phyloP scores from a whole-genome alignment of 1,139 yeast species.

The Kodamaea suecica region DNA sequence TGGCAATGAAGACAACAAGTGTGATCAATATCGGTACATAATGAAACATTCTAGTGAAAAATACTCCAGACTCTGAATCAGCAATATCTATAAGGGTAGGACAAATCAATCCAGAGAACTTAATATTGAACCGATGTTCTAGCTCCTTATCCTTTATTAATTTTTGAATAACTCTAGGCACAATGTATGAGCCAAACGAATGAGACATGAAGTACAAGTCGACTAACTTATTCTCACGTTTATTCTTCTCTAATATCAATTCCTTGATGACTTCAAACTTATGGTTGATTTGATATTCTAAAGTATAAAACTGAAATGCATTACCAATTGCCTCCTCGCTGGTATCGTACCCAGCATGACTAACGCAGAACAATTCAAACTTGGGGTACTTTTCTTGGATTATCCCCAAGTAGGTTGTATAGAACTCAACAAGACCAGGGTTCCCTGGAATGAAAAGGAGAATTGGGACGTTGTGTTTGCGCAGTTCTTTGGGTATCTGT shows the following conservation, averaged over 20 bases:
- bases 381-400: constrained; percentile 43
- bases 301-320: constrained; percentile 24
- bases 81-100: constrained; percentile 63
- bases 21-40: constrained; percentile 32
- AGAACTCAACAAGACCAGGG: constrained; percentile 63
- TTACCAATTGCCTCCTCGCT: constrained; percentile 10
- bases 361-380: constrained; percentile 49
- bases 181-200: constrained; percentile 59
- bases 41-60: constrained; percentile 29
- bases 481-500: constrained; percentile 11
- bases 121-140: constrained; percentile 19
- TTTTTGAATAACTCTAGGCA: constrained; percentile 44
- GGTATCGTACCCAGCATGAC: constrained; percentile 54
- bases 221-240: constrained; percentile 17
- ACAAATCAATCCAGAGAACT: constrained; percentile 56
- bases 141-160: constrained; percentile 22
- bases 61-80: constrained; percentile 47
- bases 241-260: constrained; percentile 17
- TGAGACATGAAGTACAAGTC: constrained; percentile 53
- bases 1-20: constrained; percentile 21
- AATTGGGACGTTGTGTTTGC: constrained; percentile 7
- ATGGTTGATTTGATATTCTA: constrained; percentile 53
- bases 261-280: constrained; percentile 38
- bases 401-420: constrained; percentile 45
- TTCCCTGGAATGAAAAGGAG: constrained; percentile 64